phyloP scores from a whole-genome alignment of 306 rosid species.

The Rosa persica region DNA sequence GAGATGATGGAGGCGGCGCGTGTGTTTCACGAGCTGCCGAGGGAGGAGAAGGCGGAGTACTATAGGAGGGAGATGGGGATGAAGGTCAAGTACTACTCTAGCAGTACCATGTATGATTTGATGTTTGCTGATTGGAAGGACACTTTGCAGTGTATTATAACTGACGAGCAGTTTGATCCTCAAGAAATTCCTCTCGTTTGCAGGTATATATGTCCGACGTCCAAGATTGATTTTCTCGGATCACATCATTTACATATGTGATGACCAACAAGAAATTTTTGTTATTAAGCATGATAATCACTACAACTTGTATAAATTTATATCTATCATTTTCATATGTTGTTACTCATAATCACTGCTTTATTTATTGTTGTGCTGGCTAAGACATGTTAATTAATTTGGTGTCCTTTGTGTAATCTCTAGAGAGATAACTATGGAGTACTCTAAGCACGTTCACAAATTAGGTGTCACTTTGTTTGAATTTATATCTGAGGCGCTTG shows the following conservation, averaged over 20 bases:
- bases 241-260: too few relatives aligned
- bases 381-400: too few relatives aligned
- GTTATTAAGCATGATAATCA: too few relatives aligned
- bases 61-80: slow-evolving; percentile 18
- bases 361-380: too few relatives aligned
- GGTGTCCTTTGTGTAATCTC: too few relatives aligned
- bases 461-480: neutral
- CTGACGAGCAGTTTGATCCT: slow-evolving; percentile 19
- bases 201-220: slow-evolving; percentile 28
- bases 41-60: slow-evolving; percentile 32
- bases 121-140: slow-evolving; percentile 53
- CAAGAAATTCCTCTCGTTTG: slow-evolving; percentile 16
- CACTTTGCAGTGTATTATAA: slow-evolving; percentile 37
- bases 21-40: slow-evolving; percentile 43
- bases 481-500: slow-evolving; percentile 31
- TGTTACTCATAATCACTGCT: too few relatives aligned
- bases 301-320: too few relatives aligned
- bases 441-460: neutral
- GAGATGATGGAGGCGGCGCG: slow-evolving; percentile 31
- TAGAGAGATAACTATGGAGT: neutral
- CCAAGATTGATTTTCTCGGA: too few relatives aligned
- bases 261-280: too few relatives aligned
- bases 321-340: too few relatives aligned
- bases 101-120: slow-evolving; percentile 37
- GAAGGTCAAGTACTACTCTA: slow-evolving; percentile 38